phyloP scores from a whole-genome alignment of 1,284 basidiomycete genomes.

The Cryptococcus sp. region DNA sequence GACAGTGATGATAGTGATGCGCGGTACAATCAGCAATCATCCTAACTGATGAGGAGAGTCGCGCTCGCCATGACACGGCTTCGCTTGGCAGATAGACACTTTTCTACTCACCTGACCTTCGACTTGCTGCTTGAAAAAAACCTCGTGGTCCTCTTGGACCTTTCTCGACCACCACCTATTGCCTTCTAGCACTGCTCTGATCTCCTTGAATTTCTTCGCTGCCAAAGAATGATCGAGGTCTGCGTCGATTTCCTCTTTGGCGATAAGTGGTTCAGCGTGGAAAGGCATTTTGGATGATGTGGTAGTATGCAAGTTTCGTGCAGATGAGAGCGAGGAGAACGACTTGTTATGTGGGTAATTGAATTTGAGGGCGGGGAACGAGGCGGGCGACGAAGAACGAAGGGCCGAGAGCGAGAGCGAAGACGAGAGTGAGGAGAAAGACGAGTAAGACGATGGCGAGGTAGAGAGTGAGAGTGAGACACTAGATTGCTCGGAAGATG shows the following conservation, averaged over 20 bases:
- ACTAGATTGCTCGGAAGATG: not conserved
- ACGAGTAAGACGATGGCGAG: not conserved
- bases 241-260: conserved; percentile 21
- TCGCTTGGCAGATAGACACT: too few species aligned
- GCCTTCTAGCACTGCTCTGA: conserved; percentile 26
- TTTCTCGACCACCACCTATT: conserved; percentile 44
- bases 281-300: conserved; percentile 13
- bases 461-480: not conserved
- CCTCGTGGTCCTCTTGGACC: conserved; percentile 32
- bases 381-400: not conserved
- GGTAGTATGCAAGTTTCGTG: conserved; percentile 2
- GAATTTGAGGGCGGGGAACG: not conserved
- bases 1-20: not conserved
- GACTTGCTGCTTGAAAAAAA: conserved; percentile 38
- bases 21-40: too few species aligned
- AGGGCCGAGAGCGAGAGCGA: not conserved
- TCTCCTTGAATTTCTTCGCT: conserved; percentile 26
- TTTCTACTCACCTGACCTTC: conserved; percentile 42
- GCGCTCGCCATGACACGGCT: too few species aligned
- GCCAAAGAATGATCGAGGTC: conserved; percentile 26
- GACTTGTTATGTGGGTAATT: not conserved
- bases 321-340: not conserved
- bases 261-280: conserved; percentile 23
- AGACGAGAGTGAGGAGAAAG: too few species aligned
- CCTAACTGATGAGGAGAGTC: too few species aligned